Percentiles rank a stretch among this genome's conserved stretches.
Evolutionary conservation across 225 moss, liverwort and hornwort species (phyloP).

Genomic region (Antitrichia curtipendula): DNA sequence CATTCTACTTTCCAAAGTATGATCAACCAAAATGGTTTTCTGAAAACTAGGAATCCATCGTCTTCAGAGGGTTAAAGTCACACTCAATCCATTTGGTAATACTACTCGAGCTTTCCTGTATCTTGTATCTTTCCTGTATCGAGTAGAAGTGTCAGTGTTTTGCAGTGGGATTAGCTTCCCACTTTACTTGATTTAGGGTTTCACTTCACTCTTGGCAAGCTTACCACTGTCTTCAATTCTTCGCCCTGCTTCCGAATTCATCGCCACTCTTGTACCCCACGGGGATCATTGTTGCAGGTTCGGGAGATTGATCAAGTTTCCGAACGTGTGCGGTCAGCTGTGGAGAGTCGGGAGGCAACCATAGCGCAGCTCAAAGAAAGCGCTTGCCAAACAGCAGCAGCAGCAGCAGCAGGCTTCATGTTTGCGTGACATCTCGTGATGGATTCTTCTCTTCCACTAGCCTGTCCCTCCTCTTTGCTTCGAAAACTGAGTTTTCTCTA

Average conservation of each 20-base stretch:
- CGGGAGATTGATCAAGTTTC: constrained; percentile 38
- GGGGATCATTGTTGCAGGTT: not conserved
- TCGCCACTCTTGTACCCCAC: not conserved
- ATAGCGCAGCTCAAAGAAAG: constrained; percentile 25
- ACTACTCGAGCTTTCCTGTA: not conserved
- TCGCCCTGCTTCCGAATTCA: not conserved
- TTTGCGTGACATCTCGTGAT: constrained; percentile 7
- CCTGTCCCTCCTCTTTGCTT: not conserved
- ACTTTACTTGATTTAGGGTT: not conserved
- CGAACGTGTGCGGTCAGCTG: constrained; percentile 24
- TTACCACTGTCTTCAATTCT: too few relatives aligned
- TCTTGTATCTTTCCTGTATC: not conserved
- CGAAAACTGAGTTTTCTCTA: not conserved
- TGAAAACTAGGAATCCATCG: not conserved
- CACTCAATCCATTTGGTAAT: not conserved
- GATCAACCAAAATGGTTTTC: not conserved
- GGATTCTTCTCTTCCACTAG: not conserved
- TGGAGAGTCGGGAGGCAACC: constrained; percentile 32
- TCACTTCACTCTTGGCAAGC: not conserved
- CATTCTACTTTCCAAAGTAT: not conserved
- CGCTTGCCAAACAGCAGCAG: constrained; percentile 25
- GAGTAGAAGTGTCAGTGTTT: not conserved
- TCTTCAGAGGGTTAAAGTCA: not conserved
- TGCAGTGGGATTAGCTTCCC: not conserved
- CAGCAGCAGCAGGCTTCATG: constrained; percentile 18